These are phyloP conservation scores for Filosporella fistucella DNA, from an alignment of 495 filamentous ascomycete species.

Conservation along the genomic window DNA sequence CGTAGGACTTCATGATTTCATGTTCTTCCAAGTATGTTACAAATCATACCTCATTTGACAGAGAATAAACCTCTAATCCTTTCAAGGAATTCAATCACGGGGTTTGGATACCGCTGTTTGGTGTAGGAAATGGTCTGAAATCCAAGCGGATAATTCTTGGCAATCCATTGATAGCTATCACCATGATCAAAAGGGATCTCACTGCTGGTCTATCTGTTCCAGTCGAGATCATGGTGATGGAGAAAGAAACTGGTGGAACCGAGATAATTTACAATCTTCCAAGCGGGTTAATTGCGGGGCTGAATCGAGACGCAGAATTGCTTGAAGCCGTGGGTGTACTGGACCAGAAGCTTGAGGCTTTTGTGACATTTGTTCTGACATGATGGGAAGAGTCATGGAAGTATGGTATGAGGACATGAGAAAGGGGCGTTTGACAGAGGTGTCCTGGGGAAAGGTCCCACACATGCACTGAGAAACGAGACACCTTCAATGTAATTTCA, in stretches of 20 bases:
- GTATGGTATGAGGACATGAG: too few species aligned
- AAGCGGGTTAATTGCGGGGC: conserved; percentile 10
- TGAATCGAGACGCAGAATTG: too few species aligned
- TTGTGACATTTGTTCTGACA: too few species aligned
- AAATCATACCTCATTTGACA: neutral
- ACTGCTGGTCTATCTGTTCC: conserved; percentile 16
- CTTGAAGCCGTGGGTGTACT: too few species aligned
- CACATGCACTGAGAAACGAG: too few species aligned
- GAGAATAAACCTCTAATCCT: neutral
- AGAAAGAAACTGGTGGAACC: conserved; percentile 7
- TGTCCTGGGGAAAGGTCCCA: too few species aligned
- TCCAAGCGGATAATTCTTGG: conserved; percentile 12
- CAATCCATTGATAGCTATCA: conserved; percentile 17
- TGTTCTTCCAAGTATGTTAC: conserved; percentile 15
- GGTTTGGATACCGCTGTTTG: conserved; percentile 13
- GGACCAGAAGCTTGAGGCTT: too few species aligned
- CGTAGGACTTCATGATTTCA: conserved; percentile 16
- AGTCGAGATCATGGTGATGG: conserved; percentile 17
- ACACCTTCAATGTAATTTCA: too few species aligned
- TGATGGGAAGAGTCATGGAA: too few species aligned
- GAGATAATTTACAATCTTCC: conserved; percentile 16
- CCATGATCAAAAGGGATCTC: conserved; percentile 14
- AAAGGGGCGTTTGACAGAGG: too few species aligned
- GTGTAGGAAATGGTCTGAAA: neutral
- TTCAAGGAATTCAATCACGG: conserved; percentile 13